phyloP scores from a whole-genome alignment of 1,284 basidiomycete genomes.

The Ustilago curta region DNA sequence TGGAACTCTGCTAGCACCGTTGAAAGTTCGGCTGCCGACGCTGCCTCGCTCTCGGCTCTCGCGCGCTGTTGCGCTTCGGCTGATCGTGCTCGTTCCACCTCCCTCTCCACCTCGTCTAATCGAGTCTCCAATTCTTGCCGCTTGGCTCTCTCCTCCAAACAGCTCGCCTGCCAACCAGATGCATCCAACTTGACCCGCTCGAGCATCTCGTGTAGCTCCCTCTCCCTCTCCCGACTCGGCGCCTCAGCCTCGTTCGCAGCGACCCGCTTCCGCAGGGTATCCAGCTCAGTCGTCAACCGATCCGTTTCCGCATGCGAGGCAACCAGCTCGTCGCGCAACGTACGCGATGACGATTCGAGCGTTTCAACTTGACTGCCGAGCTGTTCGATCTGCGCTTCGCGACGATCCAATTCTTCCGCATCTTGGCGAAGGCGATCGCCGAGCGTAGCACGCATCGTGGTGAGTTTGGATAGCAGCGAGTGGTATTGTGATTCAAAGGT shows the following conservation, averaged over 20 bases:
- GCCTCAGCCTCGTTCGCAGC: constrained; percentile 2
- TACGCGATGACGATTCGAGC: constrained; percentile 3
- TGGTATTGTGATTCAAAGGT: constrained; percentile 85
- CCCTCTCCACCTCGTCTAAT: constrained; percentile 72
- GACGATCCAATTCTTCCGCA: constrained; percentile 73
- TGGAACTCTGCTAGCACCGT: constrained; percentile 95
- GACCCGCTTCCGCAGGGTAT: constrained; percentile 28
- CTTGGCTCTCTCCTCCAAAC: constrained; percentile 47
- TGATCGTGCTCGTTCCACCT: constrained; percentile 68
- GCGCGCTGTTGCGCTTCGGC: constrained; percentile 71
- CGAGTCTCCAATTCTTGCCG: constrained; percentile 75
- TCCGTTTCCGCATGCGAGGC: constrained; percentile 49
- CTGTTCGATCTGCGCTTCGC: constrained; percentile 64
- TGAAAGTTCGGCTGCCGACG: constrained; percentile 85
- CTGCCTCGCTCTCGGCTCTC: constrained; percentile 78
- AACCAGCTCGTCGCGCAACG: constrained; percentile 51
- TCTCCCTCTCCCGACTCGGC: constrained; percentile 13
- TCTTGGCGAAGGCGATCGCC: constrained; percentile 96
- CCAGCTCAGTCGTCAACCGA: constrained; percentile 45
- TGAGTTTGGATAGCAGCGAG: constrained; percentile 86
- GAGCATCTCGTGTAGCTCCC: constrained; percentile 54
- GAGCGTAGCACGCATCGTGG: constrained; percentile 89
- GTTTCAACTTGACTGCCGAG: constrained; percentile 34
- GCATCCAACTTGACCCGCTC: constrained; percentile 56
- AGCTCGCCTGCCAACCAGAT: constrained; percentile 39